A percentile compares a stretch with the other conserved stretches of the same genome.
phyloP scores from a whole-genome alignment of 305 asterid species.

The Striga hermonthica region DNA sequence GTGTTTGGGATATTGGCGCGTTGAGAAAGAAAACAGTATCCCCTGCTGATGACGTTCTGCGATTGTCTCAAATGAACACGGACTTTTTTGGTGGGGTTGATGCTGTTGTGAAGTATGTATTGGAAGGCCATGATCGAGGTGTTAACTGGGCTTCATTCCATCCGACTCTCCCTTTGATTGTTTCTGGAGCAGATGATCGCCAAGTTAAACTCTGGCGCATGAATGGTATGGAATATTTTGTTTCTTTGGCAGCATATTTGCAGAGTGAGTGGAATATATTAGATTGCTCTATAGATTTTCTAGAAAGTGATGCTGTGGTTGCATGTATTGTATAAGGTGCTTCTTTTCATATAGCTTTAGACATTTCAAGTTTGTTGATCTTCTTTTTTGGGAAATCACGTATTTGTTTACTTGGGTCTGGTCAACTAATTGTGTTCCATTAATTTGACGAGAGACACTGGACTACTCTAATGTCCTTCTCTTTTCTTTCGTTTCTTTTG shows the following conservation, averaged over 20 bases:
- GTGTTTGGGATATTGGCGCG: slow-evolving; percentile 85
- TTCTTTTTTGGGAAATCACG: not conserved
- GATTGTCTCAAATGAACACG: slow-evolving; percentile 71
- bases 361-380: slow-evolving; percentile 12
- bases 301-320: not conserved
- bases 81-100: slow-evolving; percentile 69
- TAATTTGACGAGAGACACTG: not conserved
- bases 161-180: slow-evolving; percentile 79
- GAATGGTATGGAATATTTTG: slow-evolving; percentile 53
- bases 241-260: slow-evolving; percentile 2
- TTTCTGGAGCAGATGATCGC: slow-evolving; percentile 90
- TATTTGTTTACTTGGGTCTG: slow-evolving; percentile 5
- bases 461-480: not conserved
- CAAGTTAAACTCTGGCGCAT: slow-evolving; percentile 86
- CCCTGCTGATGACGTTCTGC: slow-evolving; percentile 73
- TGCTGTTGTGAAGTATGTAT: slow-evolving; percentile 84
- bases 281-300: slow-evolving; percentile 2
- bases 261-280: not conserved
- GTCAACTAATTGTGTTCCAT: no score
- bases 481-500: no score
- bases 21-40: slow-evolving; percentile 71
- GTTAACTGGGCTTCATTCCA: slow-evolving; percentile 91
- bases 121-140: slow-evolving; percentile 88
- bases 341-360: slow-evolving; percentile 1
- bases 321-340: slow-evolving; percentile 10